Conservation (phyloP, 352 stramenopile species). For the Phytophthora fragariaefolia region DNA sequence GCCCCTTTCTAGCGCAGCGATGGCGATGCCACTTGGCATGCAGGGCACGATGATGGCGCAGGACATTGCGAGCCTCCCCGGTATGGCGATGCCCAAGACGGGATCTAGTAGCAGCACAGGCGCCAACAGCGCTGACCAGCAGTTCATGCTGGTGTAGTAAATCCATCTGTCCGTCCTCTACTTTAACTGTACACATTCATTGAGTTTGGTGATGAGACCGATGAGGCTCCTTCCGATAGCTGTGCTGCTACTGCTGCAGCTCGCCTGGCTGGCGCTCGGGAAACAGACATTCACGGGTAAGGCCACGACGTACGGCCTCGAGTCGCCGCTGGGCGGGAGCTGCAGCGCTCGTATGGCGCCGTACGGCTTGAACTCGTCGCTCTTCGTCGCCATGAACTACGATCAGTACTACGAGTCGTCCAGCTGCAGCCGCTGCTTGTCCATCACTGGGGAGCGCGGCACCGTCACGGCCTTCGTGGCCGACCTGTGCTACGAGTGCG, state of each 20-base stretch:
- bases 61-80: constrained; percentile 27
- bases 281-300: constrained; percentile 51
- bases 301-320: constrained; percentile 61
- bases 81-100: constrained; percentile 26
- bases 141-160: constrained; percentile 45
- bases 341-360: constrained; percentile 58
- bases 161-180: constrained; percentile 2
- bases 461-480: constrained; percentile 61
- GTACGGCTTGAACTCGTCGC: constrained; percentile 46
- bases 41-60: constrained; percentile 31
- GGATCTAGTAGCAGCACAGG: constrained; percentile 8
- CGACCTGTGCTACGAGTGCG: constrained; percentile 73
- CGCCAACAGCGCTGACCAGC: constrained; percentile 9
- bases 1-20: constrained; percentile 17
- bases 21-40: constrained; percentile 34
- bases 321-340: constrained; percentile 50
- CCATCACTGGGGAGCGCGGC: constrained; percentile 49
- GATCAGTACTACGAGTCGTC: constrained; percentile 64
- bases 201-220: constrained; percentile 4
- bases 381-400: constrained; percentile 72
- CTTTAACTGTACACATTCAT: no score
- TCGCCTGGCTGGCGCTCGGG: constrained; percentile 9
- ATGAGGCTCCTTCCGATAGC: not conserved
- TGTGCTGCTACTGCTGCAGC: constrained; percentile 17
- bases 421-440: constrained; percentile 65